Base-by-base conservation (phyloP, 169 alveolate genomes). In the Ichthyophthirius multifiliis region DNA sequence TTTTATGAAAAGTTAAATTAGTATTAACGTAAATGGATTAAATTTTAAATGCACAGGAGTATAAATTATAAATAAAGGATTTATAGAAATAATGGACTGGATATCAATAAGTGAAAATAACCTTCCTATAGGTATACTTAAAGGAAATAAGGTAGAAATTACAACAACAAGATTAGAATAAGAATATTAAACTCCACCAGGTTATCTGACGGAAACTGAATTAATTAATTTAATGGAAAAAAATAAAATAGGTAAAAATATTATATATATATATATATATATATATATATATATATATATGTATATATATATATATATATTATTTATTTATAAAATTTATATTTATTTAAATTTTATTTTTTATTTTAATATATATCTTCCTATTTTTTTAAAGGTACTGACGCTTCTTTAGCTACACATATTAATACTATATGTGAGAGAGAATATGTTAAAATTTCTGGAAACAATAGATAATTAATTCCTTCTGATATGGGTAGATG, bases 361-460 rank as follows among this genome's bases (percentile, higher is more conserved):
- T n/a, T n/a, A n/a, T n/a, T n/a, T n/a, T n/a, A n/a, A n/a, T n/a
- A n/a, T n/a, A n/a, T n/a, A n/a, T n/a, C n/a, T n/a, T n/a, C n/a
- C n/a, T n/a, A n/a, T n/a, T n/a, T n/a, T n/a, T n/a, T n/a, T n/a
- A n/a, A n/a, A n/a, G n/a, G 99, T 35, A 98, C 99, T 0, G 99
- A 98, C 92, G 99, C 99, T 35, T 98, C 99, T 23, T 98, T 98
- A 98, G 98, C 99, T 27, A 97, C 98, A 15, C 99, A 98, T 85
- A 98, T 98, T 71, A 97, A 98, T 87, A 98, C 98, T 94, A 98
- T 98, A 34, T 94, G 97, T 64, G 99, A 98, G 77, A 88, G 99
- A 73, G 96, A 96, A 82, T 99, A 98, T 73, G 86, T 81, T 20
- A 43, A 45, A 32, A 76, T 81, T 15, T 63, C 44, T 30, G 86